Percentiles rank a stretch among this genome's conserved stretches.
Evolutionary conservation across 1,139 yeast species (phyloP).

Genomic region (Wickerhamomyces sp.): DNA sequence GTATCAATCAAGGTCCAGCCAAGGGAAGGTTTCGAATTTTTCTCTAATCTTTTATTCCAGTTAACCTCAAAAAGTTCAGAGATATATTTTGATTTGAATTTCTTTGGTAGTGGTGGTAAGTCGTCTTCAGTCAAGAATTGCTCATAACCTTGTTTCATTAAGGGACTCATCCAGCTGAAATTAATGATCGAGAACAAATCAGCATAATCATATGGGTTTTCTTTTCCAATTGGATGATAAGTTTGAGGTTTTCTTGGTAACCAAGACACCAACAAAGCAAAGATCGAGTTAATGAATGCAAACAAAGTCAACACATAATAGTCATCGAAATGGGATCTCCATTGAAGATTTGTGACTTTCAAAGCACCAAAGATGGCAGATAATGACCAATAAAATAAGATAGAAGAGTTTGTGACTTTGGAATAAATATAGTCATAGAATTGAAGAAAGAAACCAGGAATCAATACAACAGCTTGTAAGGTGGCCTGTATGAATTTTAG

Average conservation of each 20-base stretch:
- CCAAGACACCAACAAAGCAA: conserved; percentile 53
- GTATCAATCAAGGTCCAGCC: conserved; percentile 57
- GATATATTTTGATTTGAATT: conserved; percentile 50
- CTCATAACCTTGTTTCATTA: conserved; percentile 81
- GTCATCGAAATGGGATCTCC: conserved; percentile 38
- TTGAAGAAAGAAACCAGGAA: conserved; percentile 54
- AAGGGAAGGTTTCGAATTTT: conserved; percentile 56
- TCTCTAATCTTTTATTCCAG: conserved; percentile 52
- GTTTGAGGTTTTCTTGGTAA: conserved; percentile 43
- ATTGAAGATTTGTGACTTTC: conserved; percentile 42
- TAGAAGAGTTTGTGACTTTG: conserved; percentile 60
- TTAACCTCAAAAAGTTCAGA: conserved; percentile 47
- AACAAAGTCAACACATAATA: conserved; percentile 44
- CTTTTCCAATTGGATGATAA: conserved; percentile 34
- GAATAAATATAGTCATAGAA: conserved; percentile 70
- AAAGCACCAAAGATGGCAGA: conserved; percentile 39
- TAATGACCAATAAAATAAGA: conserved; percentile 76
- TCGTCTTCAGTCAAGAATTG: conserved; percentile 73
- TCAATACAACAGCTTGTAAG: conserved; percentile 28
- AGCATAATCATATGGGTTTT: conserved; percentile 71
- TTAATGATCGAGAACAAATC: conserved; percentile 76
- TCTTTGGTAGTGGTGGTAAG: conserved; percentile 73
- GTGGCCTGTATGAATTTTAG: conserved; percentile 24
- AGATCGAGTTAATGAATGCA: conserved; percentile 43
- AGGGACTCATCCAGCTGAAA: conserved; percentile 88